These are phyloP conservation scores for Teratosphaeria destructans DNA, from an alignment of 2,329 filamentous ascomycete species.

Conservation along the genomic window DNA sequence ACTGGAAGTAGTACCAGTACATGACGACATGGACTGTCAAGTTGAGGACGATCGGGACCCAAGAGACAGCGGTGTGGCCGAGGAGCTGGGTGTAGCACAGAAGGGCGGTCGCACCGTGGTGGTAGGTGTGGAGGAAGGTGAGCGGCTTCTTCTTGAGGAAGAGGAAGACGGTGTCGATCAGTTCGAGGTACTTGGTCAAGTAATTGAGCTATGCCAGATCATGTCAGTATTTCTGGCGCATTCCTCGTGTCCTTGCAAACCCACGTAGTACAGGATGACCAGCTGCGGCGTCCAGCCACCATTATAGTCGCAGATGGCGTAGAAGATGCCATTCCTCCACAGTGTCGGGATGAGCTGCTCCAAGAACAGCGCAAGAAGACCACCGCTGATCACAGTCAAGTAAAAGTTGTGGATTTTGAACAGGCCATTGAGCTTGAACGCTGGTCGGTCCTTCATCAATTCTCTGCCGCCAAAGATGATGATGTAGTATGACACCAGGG, in stretches of 20 bases:
- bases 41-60: slow-evolving; percentile 90
- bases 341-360: slow-evolving; percentile 85
- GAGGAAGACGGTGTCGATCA: slow-evolving; percentile 90
- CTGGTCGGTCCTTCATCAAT: slow-evolving; percentile 75
- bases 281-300: slow-evolving; percentile 92
- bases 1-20: slow-evolving; percentile 99
- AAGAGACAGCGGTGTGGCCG: slow-evolving; percentile 84
- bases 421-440: slow-evolving; percentile 76
- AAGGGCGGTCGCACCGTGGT: slow-evolving; percentile 91
- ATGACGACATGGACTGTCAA: slow-evolving; percentile 92
- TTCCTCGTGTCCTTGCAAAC: slow-evolving; percentile 29
- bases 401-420: slow-evolving; percentile 98
- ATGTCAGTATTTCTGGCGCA: not conserved
- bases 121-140: slow-evolving; percentile 98
- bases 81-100: slow-evolving; percentile 97
- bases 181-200: slow-evolving; percentile 92
- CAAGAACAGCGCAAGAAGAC: slow-evolving; percentile 72
- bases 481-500: slow-evolving; percentile 81
- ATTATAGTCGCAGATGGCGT: slow-evolving; percentile 67
- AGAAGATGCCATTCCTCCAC: slow-evolving; percentile 72
- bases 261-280: slow-evolving; percentile 91
- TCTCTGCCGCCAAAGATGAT: slow-evolving; percentile 89
- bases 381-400: slow-evolving; percentile 73
- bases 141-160: slow-evolving; percentile 99
- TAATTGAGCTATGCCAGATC: slow-evolving; percentile 70